A percentile compares a stretch with the other conserved stretches of the same genome.
Evolutionary conservation across 2,329 filamentous ascomycete genomes (phyloP).

Genomic region (Cytospora leucostoma): DNA sequence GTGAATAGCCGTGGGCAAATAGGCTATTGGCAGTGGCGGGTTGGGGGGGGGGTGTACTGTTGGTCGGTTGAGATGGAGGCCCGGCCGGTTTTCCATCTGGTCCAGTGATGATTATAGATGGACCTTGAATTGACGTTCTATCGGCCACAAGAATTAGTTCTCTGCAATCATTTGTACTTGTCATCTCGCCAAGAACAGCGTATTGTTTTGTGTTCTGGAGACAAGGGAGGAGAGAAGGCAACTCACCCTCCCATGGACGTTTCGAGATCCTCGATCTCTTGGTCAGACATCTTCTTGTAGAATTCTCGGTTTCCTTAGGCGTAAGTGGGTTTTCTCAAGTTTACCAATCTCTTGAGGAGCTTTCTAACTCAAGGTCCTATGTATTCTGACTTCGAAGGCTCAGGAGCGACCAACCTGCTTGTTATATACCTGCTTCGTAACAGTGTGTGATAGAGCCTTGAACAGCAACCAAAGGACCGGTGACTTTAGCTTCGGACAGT

Average conservation of each 20-base stretch:
- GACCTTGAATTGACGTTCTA: neutral
- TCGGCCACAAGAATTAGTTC: neutral
- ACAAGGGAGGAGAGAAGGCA: neutral
- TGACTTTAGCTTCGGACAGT: no score
- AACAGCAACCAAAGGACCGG: no score
- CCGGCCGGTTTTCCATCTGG: neutral
- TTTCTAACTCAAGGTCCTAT: no score
- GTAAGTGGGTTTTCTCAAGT: neutral
- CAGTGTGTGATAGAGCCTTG: no score
- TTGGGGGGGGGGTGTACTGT: neutral
- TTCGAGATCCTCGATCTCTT: neutral
- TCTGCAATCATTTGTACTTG: neutral
- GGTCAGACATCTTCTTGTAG: neutral
- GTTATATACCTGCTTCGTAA: no score
- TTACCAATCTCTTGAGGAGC: neutral
- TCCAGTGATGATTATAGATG: neutral
- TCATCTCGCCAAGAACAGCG: no score
- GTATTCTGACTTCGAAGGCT: no score
- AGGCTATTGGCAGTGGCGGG: neutral
- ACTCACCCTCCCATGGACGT: neutral
- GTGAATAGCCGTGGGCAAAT: no score
- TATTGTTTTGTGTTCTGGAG: neutral
- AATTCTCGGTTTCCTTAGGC: neutral
- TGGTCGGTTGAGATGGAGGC: neutral
- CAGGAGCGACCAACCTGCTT: no score